phyloP scores from a whole-genome alignment of 1,139 yeast genomes.

The Suhomyces wounanorum region DNA sequence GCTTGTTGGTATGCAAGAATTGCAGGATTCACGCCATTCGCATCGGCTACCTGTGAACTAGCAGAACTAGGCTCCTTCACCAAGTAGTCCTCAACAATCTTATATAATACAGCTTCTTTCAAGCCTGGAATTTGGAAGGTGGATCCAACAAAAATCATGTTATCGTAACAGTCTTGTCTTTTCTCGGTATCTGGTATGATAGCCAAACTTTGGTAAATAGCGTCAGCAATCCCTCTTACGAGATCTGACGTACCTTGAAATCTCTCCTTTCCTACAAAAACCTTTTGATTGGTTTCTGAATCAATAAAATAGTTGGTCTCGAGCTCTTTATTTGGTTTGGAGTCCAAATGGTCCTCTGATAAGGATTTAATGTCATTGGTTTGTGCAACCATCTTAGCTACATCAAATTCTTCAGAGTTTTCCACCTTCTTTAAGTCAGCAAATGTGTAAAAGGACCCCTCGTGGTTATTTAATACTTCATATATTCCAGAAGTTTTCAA shows the following conservation, averaged over 20 bases:
- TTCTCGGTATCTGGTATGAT: constrained; percentile 66
- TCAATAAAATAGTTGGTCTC: constrained; percentile 71
- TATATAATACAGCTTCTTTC: constrained; percentile 64
- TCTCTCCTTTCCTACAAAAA: constrained; percentile 81
- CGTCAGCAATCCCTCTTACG: constrained; percentile 53
- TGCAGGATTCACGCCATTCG: constrained; percentile 41
- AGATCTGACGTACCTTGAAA: constrained; percentile 74
- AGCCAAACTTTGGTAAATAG: constrained; percentile 54
- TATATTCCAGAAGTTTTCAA: constrained; percentile 74
- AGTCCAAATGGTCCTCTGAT: constrained; percentile 28
- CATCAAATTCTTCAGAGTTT: constrained; percentile 74
- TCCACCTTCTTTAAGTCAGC: constrained; percentile 44
- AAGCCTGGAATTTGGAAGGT: constrained; percentile 77
- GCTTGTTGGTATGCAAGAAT: constrained; percentile 49
- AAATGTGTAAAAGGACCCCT: constrained; percentile 60
- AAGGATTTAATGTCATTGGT: constrained; percentile 51
- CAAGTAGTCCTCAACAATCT: constrained; percentile 60
- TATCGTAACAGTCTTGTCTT: constrained; percentile 86
- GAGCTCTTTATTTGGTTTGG: constrained; percentile 57
- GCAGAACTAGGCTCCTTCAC: constrained; percentile 37
- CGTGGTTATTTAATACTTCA: constrained; percentile 67
- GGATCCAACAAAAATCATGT: constrained; percentile 75
- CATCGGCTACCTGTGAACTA: constrained; percentile 28
- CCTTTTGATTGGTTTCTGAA: constrained; percentile 45
- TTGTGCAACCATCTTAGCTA: constrained; percentile 85